Evolutionary conservation across 2,329 filamentous ascomycete species (phyloP).

Genomic region (Scedosporium dehoogii): DNA sequence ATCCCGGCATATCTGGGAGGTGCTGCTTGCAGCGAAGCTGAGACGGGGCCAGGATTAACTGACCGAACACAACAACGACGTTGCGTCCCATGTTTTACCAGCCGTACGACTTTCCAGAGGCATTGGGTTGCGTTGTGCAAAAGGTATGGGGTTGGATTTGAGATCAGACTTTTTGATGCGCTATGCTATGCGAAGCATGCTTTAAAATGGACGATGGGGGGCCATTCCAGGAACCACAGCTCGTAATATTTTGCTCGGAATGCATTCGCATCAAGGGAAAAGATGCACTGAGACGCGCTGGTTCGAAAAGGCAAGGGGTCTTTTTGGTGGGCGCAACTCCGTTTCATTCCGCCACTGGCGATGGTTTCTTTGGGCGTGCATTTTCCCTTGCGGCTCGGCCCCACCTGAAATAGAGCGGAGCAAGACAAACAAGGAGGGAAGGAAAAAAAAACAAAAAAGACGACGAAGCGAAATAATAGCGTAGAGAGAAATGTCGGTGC

Average conservation of each 20-base stretch:
- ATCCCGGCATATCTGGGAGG: background rate
- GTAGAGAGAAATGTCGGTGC: background rate
- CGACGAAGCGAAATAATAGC: background rate
- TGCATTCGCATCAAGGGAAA: background rate
- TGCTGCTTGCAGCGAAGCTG: background rate
- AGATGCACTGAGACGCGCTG: background rate
- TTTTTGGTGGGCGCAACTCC: background rate
- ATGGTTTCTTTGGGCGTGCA: background rate
- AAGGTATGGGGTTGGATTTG: too few relatives aligned
- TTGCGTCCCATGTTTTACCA: too few relatives aligned
- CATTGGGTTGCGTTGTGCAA: too few relatives aligned
- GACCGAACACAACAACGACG: too few relatives aligned
- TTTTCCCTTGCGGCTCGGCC: background rate
- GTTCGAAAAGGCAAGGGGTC: background rate
- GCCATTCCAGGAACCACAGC: background rate
- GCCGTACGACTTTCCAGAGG: too few relatives aligned
- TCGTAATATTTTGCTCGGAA: background rate
- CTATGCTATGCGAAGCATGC: too few relatives aligned
- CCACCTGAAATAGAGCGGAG: background rate
- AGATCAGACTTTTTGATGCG: too few relatives aligned
- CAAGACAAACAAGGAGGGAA: too few relatives aligned
- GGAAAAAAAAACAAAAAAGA: background rate
- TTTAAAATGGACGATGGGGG: too few relatives aligned
- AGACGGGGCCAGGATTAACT: background rate
- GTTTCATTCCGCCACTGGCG: background rate